Percentiles rank a stretch among this genome's conserved stretches.
phyloP scores from a whole-genome alignment of 345 rosid genomes.

The Draba incana region DNA sequence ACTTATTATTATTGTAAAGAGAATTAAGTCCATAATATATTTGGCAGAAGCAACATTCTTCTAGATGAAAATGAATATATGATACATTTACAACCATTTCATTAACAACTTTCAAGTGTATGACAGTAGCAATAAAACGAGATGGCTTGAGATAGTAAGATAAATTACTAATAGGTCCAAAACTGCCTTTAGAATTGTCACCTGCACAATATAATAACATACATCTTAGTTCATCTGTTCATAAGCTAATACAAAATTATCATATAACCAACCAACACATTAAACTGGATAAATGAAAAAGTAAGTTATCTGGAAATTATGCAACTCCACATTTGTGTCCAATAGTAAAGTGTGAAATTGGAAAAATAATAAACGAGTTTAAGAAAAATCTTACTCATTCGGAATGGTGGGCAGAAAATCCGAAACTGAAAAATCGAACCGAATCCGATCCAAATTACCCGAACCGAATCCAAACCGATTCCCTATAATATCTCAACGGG shows the following conservation, averaged over 20 bases:
- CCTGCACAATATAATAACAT: constrained; percentile 8
- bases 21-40: constrained; percentile 19
- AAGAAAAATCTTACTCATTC: constrained; percentile 15
- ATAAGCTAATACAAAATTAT: not conserved
- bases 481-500: too few species aligned
- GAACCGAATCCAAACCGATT: too few species aligned
- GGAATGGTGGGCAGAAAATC: too few species aligned
- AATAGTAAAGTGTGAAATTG: not conserved
- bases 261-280: not conserved
- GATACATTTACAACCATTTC: constrained; percentile 28
- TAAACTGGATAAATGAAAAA: not conserved
- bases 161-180: constrained; percentile 27
- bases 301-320: not conserved
- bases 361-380: not conserved
- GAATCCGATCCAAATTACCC: too few species aligned
- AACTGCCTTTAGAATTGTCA: constrained; percentile 20
- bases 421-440: too few species aligned
- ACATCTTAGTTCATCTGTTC: constrained; percentile 21
- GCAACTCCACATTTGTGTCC: too few species aligned
- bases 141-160: constrained; percentile 43
- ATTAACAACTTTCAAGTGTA: constrained; percentile 41
- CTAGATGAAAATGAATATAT: constrained; percentile 45
- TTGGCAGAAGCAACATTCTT: constrained; percentile 39
- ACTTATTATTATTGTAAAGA: constrained; percentile 11
- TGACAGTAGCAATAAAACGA: constrained; percentile 21